Evolutionary conservation across 306 rosid species (phyloP).

Genomic region (Sicyos baderoa): DNA sequence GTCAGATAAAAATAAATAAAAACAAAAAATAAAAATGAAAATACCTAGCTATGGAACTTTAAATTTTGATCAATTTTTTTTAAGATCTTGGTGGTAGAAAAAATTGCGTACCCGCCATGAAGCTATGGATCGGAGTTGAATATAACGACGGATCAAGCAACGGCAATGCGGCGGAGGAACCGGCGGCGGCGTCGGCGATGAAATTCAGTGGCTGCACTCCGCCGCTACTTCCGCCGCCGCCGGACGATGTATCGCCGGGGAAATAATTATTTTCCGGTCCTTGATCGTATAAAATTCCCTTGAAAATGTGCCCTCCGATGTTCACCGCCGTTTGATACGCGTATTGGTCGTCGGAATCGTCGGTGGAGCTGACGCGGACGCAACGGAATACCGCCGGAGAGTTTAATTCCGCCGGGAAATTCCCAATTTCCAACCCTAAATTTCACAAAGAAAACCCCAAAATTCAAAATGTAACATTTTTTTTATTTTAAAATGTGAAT

Average conservation of each 20-base stretch:
- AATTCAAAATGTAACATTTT: no score
- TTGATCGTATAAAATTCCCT: slow-evolving; percentile 72
- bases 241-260: slow-evolving; percentile 49
- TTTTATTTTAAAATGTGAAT: no score
- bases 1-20: background rate
- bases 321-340: slow-evolving; percentile 89
- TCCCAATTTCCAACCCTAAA: slow-evolving; percentile 59
- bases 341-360: slow-evolving; percentile 62
- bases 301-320: slow-evolving; percentile 85
- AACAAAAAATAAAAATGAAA: background rate
- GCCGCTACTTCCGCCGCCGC: slow-evolving; percentile 23
- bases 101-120: slow-evolving; percentile 97
- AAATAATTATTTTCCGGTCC: slow-evolving; percentile 50
- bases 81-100: slow-evolving; percentile 95
- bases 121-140: slow-evolving; percentile 57
- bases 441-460: background rate
- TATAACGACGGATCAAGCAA: slow-evolving; percentile 52
- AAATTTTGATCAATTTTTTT: background rate
- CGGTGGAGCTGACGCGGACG: slow-evolving; percentile 62
- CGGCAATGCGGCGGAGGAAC: slow-evolving; percentile 24
- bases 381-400: slow-evolving; percentile 66
- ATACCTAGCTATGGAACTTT: background rate
- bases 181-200: slow-evolving; percentile 30
- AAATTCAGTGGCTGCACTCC: slow-evolving; percentile 50
- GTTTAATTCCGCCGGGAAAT: slow-evolving; percentile 59